phyloP scores from a whole-genome alignment of 1,284 basidiomycete genomes.

The Tilletiopsis washingtonensis region DNA sequence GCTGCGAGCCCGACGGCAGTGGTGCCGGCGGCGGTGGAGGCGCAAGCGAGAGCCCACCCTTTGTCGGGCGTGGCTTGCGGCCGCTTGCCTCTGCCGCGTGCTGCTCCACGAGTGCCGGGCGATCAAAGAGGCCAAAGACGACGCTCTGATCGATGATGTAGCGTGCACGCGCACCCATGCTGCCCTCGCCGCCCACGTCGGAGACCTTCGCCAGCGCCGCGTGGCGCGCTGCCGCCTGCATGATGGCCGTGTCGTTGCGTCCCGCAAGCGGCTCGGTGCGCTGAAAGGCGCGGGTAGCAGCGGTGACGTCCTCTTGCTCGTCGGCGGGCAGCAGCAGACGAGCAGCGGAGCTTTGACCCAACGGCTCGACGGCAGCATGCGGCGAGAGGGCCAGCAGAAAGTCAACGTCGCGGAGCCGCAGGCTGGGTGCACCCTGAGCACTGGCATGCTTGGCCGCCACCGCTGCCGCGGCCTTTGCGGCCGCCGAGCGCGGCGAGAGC shows the following conservation, averaged over 20 bases:
- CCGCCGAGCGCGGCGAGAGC: neutral
- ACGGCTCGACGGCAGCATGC: slow-evolving; percentile 39
- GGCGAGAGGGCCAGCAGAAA: slow-evolving; percentile 38
- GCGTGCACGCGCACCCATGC: slow-evolving; percentile 15
- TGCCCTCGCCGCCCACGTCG: slow-evolving; percentile 3
- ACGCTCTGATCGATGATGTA: slow-evolving; percentile 39
- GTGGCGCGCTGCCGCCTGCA: slow-evolving; percentile 11
- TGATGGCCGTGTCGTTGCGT: too few species aligned
- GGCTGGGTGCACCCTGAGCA: slow-evolving; percentile 2
- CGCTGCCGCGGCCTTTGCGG: slow-evolving; percentile 9
- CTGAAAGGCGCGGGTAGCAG: too few species aligned
- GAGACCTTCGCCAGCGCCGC: slow-evolving; percentile 31
- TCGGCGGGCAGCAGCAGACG: slow-evolving; percentile 18
- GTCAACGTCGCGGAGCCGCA: slow-evolving; percentile 34
- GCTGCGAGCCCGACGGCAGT: slow-evolving; percentile 9
- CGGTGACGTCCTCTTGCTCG: slow-evolving; percentile 10
- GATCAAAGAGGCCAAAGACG: slow-evolving; percentile 34
- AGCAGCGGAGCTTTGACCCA: slow-evolving; percentile 40
- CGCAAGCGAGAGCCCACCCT: slow-evolving; percentile 5
- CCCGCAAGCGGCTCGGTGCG: too few species aligned
- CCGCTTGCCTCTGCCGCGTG: slow-evolving; percentile 4
- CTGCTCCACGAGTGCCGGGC: slow-evolving; percentile 23
- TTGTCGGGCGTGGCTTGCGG: neutral
- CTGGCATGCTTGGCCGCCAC: slow-evolving; percentile 5
- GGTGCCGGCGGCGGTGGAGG: slow-evolving; percentile 5